Base-by-base conservation (phyloP, 208 protist genomes). In the Phytomonas sp. region DNA sequence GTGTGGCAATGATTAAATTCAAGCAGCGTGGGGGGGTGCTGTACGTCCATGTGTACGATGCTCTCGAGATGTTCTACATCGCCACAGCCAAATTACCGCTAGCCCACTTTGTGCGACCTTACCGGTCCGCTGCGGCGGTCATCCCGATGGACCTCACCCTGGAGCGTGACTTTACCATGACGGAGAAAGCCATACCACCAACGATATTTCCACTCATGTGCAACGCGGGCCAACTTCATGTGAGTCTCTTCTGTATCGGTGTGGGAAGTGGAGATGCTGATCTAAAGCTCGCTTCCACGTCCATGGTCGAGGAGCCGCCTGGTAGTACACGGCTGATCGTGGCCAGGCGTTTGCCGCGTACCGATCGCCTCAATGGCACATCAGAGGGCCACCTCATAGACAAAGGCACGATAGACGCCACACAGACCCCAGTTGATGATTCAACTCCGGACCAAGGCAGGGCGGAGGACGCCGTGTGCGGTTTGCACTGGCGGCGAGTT, bases 1-100 rank as follows among this genome's bases (percentile, higher is more conserved):
- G 80, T 66, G 69, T 68, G 20, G 71, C 82, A 60, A 84, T 94
- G 81, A 73, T 74, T 32, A 82, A 82, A 70, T 94, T 81, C 71
- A 89, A 93, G 68, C 67, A 84, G 26, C 20, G 56, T 59, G 56
- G 53, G 56, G 67, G 80, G 26, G 77, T 70, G 1, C 36, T 96
- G 17, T 93, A 96, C 77, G 70, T 96, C 51, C 91, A 96, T 72
- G 32, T 94, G 4, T 96, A 93, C 77, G 79, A 96, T 70, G 91
- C 88, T 8, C 78, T 93, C 31, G 93, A 80, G 20, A 96, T 96
- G 91, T 96, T 96, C 76, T 96, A 96, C 79, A 65, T 94, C 26
- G 79, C 77, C 20, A 93, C 83, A 59, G 84, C 84, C 4, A 63
- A 70, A 4, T 62, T 96, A 17, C 73, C 82, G 20, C 70, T 96